Base-by-base conservation (phyloP, 441 rosid species). In the Melastoma candidum region DNA sequence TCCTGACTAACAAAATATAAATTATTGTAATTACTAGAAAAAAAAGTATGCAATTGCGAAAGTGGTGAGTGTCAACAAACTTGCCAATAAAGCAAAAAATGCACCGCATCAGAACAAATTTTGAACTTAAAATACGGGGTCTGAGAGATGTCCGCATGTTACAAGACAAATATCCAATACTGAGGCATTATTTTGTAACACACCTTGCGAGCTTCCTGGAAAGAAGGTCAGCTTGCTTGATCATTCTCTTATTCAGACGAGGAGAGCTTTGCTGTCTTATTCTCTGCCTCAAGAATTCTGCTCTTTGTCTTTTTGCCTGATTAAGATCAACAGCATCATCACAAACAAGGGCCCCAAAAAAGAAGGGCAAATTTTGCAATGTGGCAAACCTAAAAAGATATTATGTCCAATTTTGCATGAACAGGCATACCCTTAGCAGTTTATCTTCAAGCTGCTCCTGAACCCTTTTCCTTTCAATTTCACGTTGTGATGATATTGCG, bases 261-360 rank as follows among this genome's bases (percentile, higher is more conserved):
- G 71, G 70, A 50, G 81, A 68, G 70, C 71, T 79, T 47, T 63
- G 80, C 56, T 71, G 79, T 63, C 84, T 77, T 58, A 74, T 81
- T 68, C 95, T 84, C 74, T 84, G 96, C 71, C 79, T 84, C 80
- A 93, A 72, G 71, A 78, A 89, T 72, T 93, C 97, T 7, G 96
- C 93, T 61, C 97, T 78, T 49, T 83, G 90, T 53, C 90, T 78
- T 70, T 69, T 89, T 47, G 99, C 99, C 97, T 93, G 53, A 49
- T 63, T 60, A 49, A 48, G 12, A 54, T 24, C 27, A 64, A 67
- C 13, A 51, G 45, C 46, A 43, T 44, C 26, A 63, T 49, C 51
- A 67, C 56, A 11, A 66, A 60, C 41, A 47, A 13, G 58, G 68
- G 32, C 54, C 7, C 0, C 46, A 51, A 1, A 48, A 11, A 26